Conservation (phyloP, 768 basidiomycete genomes). For the Lactarius deliciosus region DNA sequence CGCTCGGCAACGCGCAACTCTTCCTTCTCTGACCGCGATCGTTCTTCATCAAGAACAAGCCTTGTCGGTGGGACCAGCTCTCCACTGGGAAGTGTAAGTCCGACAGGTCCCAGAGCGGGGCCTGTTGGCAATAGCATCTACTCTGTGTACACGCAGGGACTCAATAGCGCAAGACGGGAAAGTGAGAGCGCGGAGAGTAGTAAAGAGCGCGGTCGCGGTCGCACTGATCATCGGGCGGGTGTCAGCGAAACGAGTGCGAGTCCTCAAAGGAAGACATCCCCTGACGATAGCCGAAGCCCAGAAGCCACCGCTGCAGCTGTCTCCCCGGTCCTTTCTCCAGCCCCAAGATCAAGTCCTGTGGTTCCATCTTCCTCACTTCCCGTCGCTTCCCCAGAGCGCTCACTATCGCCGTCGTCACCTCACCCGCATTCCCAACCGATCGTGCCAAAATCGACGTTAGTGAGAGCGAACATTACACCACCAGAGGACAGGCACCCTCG, state of each 20-base stretch:
- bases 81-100: slow-evolving; percentile 39
- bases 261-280: slow-evolving; percentile 9
- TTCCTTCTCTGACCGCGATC: slow-evolving; percentile 54
- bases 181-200: slow-evolving; percentile 17
- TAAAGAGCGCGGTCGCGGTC: slow-evolving; percentile 27
- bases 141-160: slow-evolving; percentile 21
- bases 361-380: not conserved
- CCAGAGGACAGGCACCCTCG: slow-evolving; percentile 18
- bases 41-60: slow-evolving; percentile 38
- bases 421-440: not conserved
- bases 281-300: slow-evolving; percentile 5
- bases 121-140: slow-evolving; percentile 26
- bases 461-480: not conserved
- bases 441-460: slow-evolving; percentile 5
- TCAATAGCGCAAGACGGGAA: slow-evolving; percentile 24
- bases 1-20: slow-evolving; percentile 55
- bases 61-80: slow-evolving; percentile 37
- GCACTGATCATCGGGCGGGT: slow-evolving; percentile 19
- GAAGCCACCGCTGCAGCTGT: not conserved
- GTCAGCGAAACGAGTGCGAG: slow-evolving; percentile 27
- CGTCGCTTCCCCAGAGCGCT: not conserved
- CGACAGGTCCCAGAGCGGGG: slow-evolving; percentile 36
- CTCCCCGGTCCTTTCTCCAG: not conserved
- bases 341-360: slow-evolving; percentile 1
- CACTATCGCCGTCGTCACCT: not conserved